A percentile compares a stretch with the other conserved stretches of the same genome.
Conservation (phyloP, 2,329 filamentous ascomycete genomes). For the Graphiopsis chlorocephala region DNA sequence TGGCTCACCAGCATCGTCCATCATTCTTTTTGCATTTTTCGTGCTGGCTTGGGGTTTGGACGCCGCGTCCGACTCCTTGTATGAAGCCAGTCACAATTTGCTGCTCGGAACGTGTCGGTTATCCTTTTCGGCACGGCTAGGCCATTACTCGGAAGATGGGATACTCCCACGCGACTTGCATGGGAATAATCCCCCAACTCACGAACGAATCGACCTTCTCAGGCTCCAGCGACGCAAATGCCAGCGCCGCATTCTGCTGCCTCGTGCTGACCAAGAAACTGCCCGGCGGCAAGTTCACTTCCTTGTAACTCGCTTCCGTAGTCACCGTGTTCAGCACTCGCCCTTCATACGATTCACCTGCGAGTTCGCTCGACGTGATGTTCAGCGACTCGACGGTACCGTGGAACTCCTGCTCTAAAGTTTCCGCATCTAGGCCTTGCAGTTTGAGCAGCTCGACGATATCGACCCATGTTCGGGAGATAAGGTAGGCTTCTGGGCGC, state of each 20-base stretch:
- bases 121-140: too few relatives aligned
- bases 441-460: slow-evolving; percentile 34
- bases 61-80: too few relatives aligned
- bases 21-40: too few relatives aligned
- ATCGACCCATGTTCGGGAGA: slow-evolving; percentile 36
- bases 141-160: slow-evolving; percentile 19
- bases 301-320: slow-evolving; percentile 26
- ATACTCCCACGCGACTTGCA: slow-evolving; percentile 25
- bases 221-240: slow-evolving; percentile 38
- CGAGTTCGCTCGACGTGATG: slow-evolving; percentile 33
- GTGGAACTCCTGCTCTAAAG: slow-evolving; percentile 27
- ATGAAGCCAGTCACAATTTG: too few relatives aligned
- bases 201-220: slow-evolving; percentile 39
- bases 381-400: slow-evolving; percentile 37
- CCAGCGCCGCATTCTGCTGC: slow-evolving; percentile 40
- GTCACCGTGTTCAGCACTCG: slow-evolving; percentile 34
- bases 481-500: slow-evolving; percentile 37
- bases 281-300: slow-evolving; percentile 32
- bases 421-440: slow-evolving; percentile 36
- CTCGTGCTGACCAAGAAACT: slow-evolving; percentile 35
- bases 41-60: too few relatives aligned
- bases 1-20: too few relatives aligned
- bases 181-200: slow-evolving; percentile 34
- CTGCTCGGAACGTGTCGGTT: too few relatives aligned
- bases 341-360: slow-evolving; percentile 35